Percentiles rank a stretch among this genome's conserved stretches.
These are phyloP conservation scores for Komagataella pseudopastoris DNA, from an alignment of 805 yeast genomes.

Conservation along the genomic window DNA sequence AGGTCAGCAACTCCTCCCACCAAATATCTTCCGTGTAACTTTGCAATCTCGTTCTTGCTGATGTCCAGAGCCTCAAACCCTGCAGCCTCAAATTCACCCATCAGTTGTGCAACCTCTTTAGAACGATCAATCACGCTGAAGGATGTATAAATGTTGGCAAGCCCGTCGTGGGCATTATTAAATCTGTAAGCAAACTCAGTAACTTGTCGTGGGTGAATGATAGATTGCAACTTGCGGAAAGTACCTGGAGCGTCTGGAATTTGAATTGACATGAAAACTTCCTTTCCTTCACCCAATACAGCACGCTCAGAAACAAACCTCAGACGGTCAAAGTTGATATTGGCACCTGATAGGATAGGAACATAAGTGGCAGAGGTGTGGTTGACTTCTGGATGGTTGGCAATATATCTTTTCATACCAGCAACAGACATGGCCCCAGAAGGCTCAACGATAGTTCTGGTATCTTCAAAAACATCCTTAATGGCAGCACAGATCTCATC, in stretches of 20 bases:
- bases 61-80: slow-evolving; percentile 76
- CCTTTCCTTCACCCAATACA: slow-evolving; percentile 95
- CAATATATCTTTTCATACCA: slow-evolving; percentile 76
- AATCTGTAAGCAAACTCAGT: slow-evolving; percentile 92
- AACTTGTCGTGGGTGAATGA: slow-evolving; percentile 77
- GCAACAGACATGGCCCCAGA: slow-evolving; percentile 96
- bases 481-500: slow-evolving; percentile 95
- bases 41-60: slow-evolving; percentile 88
- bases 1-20: slow-evolving; percentile 83
- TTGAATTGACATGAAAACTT: slow-evolving; percentile 79
- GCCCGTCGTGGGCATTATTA: slow-evolving; percentile 25
- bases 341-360: slow-evolving; percentile 89
- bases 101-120: slow-evolving; percentile 55
- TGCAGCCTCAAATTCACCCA: slow-evolving; percentile 38
- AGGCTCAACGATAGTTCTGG: slow-evolving; percentile 89
- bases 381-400: slow-evolving; percentile 53
- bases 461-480: slow-evolving; percentile 92
- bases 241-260: slow-evolving; percentile 93
- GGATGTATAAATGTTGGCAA: slow-evolving; percentile 78
- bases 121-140: slow-evolving; percentile 71
- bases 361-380: slow-evolving; percentile 62
- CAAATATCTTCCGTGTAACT: slow-evolving; percentile 88
- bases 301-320: slow-evolving; percentile 97
- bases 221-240: slow-evolving; percentile 60
- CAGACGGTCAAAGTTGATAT: slow-evolving; percentile 93